phyloP scores from a whole-genome alignment of 2,329 filamentous ascomycete species.

The Pseudogymnoascus sp. region DNA sequence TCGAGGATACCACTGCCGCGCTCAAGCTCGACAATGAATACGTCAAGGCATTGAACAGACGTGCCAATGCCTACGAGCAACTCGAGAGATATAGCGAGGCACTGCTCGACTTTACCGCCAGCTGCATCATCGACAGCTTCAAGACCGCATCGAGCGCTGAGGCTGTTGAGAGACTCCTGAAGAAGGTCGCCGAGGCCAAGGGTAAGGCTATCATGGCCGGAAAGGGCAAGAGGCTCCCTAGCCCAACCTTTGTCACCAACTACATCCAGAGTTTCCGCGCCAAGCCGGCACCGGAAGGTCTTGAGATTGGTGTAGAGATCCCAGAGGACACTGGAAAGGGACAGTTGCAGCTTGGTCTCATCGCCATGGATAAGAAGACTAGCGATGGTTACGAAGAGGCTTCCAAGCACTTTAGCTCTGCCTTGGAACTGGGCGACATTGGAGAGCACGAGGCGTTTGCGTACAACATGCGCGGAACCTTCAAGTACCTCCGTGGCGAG shows the following conservation, averaged over 20 bases:
- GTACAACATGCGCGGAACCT: conserved; percentile 94
- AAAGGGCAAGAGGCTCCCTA: conserved; percentile 79
- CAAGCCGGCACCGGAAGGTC: conserved; percentile 67
- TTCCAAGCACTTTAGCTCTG: conserved; percentile 75
- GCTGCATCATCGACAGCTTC: conserved; percentile 98
- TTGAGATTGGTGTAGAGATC: conserved; percentile 76
- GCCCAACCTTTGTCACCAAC: conserved; percentile 94
- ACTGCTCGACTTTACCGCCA: conserved; percentile 93
- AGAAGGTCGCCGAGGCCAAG: conserved; percentile 94
- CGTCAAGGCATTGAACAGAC: conserved; percentile 93
- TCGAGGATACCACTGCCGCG: conserved; percentile 93
- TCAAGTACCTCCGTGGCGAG: conserved; percentile 85
- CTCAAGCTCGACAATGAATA: conserved; percentile 92
- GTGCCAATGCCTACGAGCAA: conserved; percentile 94
- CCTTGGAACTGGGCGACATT: conserved; percentile 72
- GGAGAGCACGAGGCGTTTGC: conserved; percentile 81
- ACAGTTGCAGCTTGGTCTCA: conserved; percentile 75
- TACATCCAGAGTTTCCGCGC: conserved; percentile 97
- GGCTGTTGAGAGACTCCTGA: conserved; percentile 84
- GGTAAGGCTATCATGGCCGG: conserved; percentile 77
- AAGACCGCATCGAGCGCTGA: conserved; percentile 83
- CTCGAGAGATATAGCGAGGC: conserved; percentile 86
- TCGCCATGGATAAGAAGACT: conserved; percentile 76
- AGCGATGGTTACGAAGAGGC: conserved; percentile 88
- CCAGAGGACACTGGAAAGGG: conserved; percentile 72